A percentile compares a stretch with the other conserved stretches of the same genome.
These are phyloP conservation scores for Botrytis galanthina DNA, from an alignment of 2,329 filamentous ascomycete species.

Conservation along the genomic window DNA sequence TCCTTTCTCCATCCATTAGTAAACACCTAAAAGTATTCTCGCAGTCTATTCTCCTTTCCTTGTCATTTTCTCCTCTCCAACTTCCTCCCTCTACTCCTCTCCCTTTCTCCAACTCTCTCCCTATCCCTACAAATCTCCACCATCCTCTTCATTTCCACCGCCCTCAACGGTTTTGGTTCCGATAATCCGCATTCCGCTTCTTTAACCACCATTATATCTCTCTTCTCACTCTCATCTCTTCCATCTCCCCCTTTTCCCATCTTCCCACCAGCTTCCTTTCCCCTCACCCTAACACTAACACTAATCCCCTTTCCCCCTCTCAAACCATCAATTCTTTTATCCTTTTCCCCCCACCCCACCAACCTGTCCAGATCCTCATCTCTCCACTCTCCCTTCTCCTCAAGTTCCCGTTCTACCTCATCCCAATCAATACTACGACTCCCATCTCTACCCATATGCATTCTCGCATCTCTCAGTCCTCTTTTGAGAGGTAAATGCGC, in stretches of 20 bases:
- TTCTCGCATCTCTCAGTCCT: background rate
- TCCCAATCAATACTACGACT: background rate
- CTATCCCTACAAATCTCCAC: constrained; percentile 33
- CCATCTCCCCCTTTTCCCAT: background rate
- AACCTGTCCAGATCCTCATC: background rate
- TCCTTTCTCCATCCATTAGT: background rate
- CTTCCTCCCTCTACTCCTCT: constrained; percentile 19
- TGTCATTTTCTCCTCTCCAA: background rate
- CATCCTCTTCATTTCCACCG: constrained; percentile 36
- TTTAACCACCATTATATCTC: constrained; percentile 32
- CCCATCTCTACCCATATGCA: background rate
- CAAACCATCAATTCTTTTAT: background rate
- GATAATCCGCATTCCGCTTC: constrained; percentile 34
- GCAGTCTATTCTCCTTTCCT: background rate
- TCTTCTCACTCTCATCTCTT: background rate
- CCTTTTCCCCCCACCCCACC: background rate
- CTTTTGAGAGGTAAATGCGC: background rate
- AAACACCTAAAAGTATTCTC: background rate
- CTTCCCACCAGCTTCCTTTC: background rate
- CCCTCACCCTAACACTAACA: background rate
- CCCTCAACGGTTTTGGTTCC: constrained; percentile 35
- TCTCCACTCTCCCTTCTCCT: background rate
- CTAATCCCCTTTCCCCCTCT: background rate
- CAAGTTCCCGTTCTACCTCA: background rate
- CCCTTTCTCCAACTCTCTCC: constrained; percentile 21